A percentile compares a stretch with the other conserved stretches of the same genome.
Evolutionary conservation across 2,329 filamentous ascomycete species (phyloP).

Genomic region (Fusarium lateritium): DNA sequence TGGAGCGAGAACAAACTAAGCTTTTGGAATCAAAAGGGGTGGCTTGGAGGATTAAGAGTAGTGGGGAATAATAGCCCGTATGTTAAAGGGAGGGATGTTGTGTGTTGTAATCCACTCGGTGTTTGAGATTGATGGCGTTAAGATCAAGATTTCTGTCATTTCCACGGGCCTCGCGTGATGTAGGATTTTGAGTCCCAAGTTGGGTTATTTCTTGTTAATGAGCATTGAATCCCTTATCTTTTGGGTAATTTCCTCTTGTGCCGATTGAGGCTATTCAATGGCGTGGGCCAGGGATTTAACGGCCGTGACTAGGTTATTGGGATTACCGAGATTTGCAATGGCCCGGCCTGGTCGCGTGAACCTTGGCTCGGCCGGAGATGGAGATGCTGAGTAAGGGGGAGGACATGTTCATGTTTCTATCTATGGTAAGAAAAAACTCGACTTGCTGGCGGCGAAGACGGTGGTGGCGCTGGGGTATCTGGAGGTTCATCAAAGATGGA

Average conservation of each 20-base stretch:
- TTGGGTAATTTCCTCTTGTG: conserved; percentile 12
- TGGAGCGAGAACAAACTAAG: conserved; percentile 35
- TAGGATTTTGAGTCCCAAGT: neutral
- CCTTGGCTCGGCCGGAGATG: conserved; percentile 1
- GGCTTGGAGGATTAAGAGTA: conserved; percentile 14
- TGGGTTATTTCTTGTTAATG: neutral
- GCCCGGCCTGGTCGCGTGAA: conserved; percentile 17
- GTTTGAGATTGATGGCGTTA: conserved; percentile 38
- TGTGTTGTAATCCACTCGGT: conserved; percentile 13
- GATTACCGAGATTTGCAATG: conserved; percentile 47
- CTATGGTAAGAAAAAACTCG: conserved; percentile 30
- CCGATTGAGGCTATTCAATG: conserved; percentile 12
- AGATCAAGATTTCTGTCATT: conserved; percentile 14
- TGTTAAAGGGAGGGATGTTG: conserved; percentile 3
- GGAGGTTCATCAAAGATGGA: conserved; percentile 21
- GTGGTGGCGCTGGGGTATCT: conserved; percentile 23
- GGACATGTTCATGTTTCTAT: conserved; percentile 38
- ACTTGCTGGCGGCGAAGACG: conserved; percentile 15
- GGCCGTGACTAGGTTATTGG: conserved; percentile 23
- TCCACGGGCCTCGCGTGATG: neutral
- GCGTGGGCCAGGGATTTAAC: conserved; percentile 16
- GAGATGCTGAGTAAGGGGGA: conserved; percentile 1
- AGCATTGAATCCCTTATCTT: conserved; percentile 10
- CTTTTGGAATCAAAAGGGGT: conserved; percentile 34
- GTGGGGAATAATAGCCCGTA: conserved; percentile 27